phyloP scores from a whole-genome alignment of 2,329 filamentous ascomycete species.

The Zymoseptoria crescenta region DNA sequence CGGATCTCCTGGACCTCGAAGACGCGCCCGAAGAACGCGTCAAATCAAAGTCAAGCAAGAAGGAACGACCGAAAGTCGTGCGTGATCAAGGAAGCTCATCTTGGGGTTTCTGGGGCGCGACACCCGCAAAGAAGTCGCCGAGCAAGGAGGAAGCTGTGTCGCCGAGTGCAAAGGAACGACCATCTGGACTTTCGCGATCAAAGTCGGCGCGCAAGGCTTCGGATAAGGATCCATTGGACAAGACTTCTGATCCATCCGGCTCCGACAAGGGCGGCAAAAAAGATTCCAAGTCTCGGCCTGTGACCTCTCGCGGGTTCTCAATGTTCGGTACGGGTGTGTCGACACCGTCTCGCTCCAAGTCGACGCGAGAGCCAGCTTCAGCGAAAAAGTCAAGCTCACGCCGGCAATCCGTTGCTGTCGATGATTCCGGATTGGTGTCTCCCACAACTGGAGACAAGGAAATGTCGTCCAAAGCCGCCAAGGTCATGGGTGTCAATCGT shows the following conservation, averaged over 20 bases:
- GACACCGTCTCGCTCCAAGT: slow-evolving; percentile 54
- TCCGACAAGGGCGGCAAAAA: slow-evolving; percentile 61
- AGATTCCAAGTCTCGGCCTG: slow-evolving; percentile 42
- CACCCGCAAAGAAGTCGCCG: slow-evolving; percentile 24
- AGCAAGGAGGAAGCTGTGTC: slow-evolving; percentile 42
- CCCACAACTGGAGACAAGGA: slow-evolving; percentile 51
- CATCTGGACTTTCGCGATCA: slow-evolving; percentile 43
- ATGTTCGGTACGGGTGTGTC: slow-evolving; percentile 49
- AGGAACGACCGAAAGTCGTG: slow-evolving; percentile 68
- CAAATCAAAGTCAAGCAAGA: slow-evolving; percentile 55
- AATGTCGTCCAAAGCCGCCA: slow-evolving; percentile 68
- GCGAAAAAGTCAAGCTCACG: slow-evolving; percentile 42
- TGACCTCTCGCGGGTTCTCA: slow-evolving; percentile 50
- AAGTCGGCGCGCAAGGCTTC: slow-evolving; percentile 49
- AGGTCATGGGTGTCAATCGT: slow-evolving; percentile 55
- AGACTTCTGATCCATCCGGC: slow-evolving; percentile 60
- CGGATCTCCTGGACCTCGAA: slow-evolving; percentile 25
- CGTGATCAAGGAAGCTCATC: slow-evolving; percentile 55
- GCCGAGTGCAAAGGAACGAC: slow-evolving; percentile 32
- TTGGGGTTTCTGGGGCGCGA: slow-evolving; percentile 68
- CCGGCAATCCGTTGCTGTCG: slow-evolving; percentile 50
- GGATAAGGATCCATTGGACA: slow-evolving; percentile 48
- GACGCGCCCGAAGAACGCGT: slow-evolving; percentile 33
- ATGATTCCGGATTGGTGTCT: slow-evolving; percentile 59
- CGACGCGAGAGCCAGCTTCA: slow-evolving; percentile 49